phyloP scores from a whole-genome alignment of 306 rosid species.

The Cucurbita argyrosperma region DNA sequence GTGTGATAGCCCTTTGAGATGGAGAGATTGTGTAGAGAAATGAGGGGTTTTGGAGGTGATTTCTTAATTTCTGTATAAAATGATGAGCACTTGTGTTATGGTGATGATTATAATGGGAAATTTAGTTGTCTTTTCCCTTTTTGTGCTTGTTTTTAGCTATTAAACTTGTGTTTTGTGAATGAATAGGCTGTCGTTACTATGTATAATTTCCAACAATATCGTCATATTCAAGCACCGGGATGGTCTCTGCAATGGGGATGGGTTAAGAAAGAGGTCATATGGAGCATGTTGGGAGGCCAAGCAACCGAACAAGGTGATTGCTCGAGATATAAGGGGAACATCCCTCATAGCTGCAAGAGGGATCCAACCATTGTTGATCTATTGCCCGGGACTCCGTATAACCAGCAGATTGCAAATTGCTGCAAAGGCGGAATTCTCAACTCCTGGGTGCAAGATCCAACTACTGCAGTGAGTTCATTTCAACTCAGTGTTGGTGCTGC shows the following conservation, averaged over 20 bases:
- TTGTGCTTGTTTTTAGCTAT: not conserved
- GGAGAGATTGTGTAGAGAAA: not conserved
- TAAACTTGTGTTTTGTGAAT: not conserved
- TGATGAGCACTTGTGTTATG: not conserved
- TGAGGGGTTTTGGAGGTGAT: not conserved
- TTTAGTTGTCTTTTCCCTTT: not conserved
- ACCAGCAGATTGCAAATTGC: slow-evolving; percentile 64
- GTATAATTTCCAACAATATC: slow-evolving; percentile 66
- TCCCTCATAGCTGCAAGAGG: slow-evolving; percentile 69
- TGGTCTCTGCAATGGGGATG: slow-evolving; percentile 79
- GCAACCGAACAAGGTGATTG: slow-evolving; percentile 89
- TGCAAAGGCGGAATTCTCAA: slow-evolving; percentile 82
- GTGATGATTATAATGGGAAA: not conserved
- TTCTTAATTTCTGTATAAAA: not conserved
- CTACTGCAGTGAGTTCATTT: slow-evolving; percentile 46
- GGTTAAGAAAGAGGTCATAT: slow-evolving; percentile 80
- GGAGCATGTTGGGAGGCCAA: slow-evolving; percentile 68
- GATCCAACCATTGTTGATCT: slow-evolving; percentile 60
- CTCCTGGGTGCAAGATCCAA: slow-evolving; percentile 68
- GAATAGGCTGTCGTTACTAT: slow-evolving; percentile 58
- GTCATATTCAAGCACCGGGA: slow-evolving; percentile 68
- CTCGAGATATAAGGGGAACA: slow-evolving; percentile 37
- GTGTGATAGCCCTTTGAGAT: not conserved
- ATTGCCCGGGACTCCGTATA: slow-evolving; percentile 75
- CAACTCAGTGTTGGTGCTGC: slow-evolving; percentile 67